Conservation (phyloP, 2,329 filamentous ascomycete species). For the Seiridium unicorne region DNA sequence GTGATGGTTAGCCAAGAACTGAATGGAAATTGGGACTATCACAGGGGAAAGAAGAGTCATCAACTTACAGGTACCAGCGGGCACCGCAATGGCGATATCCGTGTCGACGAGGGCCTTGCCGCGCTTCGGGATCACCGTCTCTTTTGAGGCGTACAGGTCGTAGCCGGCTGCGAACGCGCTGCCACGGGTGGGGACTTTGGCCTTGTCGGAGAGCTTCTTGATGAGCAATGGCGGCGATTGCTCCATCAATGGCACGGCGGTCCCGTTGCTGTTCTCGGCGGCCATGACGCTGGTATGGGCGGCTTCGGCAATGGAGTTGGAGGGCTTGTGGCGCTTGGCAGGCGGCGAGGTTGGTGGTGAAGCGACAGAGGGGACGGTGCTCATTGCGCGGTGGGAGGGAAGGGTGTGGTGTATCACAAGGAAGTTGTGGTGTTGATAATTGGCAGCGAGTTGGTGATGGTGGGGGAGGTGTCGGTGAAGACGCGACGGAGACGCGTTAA, state of each 20-base stretch:
- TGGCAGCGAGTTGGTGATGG: background rate
- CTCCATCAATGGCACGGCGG: slow-evolving; percentile 32
- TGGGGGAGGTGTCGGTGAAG: background rate
- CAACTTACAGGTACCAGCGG: slow-evolving; percentile 78
- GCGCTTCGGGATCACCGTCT: slow-evolving; percentile 73
- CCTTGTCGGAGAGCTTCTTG: slow-evolving; percentile 81
- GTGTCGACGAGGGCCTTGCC: slow-evolving; percentile 88
- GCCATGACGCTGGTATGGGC: slow-evolving; percentile 18
- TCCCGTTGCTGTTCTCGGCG: slow-evolving; percentile 15
- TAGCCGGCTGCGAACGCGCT: slow-evolving; percentile 90
- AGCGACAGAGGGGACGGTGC: slow-evolving; percentile 26
- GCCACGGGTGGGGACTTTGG: slow-evolving; percentile 81
- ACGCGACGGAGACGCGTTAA: slow-evolving; percentile 9
- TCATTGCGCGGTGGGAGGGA: slow-evolving; percentile 3
- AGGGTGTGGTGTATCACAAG: background rate
- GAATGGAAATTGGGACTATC: too few species aligned
- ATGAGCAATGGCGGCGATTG: slow-evolving; percentile 68
- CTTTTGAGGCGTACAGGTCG: slow-evolving; percentile 80
- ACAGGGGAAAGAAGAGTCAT: background rate
- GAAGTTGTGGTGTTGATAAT: background rate
- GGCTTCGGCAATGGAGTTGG: slow-evolving; percentile 30
- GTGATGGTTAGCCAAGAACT: too few species aligned
- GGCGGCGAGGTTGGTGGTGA: slow-evolving; percentile 71
- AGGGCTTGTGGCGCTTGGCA: slow-evolving; percentile 75
- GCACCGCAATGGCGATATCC: slow-evolving; percentile 87